Evolutionary conservation across 495 filamentous ascomycete genomes (phyloP), one percentile per base, ranked within the genome.

Genomic region (Penicillium atrosanguineum): DNA sequence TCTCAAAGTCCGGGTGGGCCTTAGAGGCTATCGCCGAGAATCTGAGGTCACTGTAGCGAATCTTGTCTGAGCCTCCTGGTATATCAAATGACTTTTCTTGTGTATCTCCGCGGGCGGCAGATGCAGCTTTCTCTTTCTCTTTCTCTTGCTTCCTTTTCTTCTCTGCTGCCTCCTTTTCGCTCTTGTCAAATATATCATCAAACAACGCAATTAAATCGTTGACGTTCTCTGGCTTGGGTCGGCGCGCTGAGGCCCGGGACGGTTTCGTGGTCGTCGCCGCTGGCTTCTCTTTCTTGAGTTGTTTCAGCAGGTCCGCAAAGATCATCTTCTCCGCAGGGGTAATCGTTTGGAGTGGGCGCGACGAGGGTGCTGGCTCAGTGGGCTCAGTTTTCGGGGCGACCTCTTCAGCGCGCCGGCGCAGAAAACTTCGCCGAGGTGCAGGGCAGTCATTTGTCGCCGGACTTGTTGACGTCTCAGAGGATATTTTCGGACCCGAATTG

Each of bases 181-280:
- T 46, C 15, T 70, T 64, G 40, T 60, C 34, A 7, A 70, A 48
- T 15, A 68, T 57, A 0, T 60, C 46, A 18, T 65, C 59, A 54
- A 77, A 68, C 48, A 69, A 57, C 11, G 53, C 52, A 12, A 60
- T 63, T 23, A 75, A 61, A 38, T 75, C 50, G 1, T 54, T 42
- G 34, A 64, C 60, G 25, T 69, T 63, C 2, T 59, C 48, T 16
- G 41, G 50, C 18, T 61, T 56, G 6, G 46, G 55, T 3, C 58
- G 41, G 12, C 50, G 50, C 31, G 50, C 8, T 19, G 44, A 23
- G 4, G 16, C 21, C 16, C 38, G 31, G 4, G 31, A 29, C 26
- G 45, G 26, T 39, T n/a, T 23, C 12, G 53, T 12, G 15, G 34
- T 9, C 28, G 20, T 46, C 6, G 37, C 2, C 18, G 56, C 18